A percentile compares a stretch with the other conserved stretches of the same genome.
Conservation (phyloP, 805 yeast genomes). For the Torulaspora maleeae region DNA sequence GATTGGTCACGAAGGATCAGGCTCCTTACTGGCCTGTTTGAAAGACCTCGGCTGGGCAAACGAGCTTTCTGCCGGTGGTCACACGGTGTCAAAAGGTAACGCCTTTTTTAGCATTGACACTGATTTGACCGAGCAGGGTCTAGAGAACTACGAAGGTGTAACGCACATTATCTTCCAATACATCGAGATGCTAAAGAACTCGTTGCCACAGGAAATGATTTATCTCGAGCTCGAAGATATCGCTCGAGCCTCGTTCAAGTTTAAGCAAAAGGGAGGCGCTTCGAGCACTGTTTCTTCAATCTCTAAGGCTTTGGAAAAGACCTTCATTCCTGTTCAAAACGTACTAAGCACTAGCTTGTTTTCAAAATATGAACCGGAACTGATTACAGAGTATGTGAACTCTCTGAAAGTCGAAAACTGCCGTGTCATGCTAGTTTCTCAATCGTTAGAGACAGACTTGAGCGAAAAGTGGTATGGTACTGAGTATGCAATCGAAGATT, state of each 20-base stretch:
- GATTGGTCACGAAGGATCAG: conserved; percentile 89
- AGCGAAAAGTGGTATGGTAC: conserved; percentile 91
- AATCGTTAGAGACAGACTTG: conserved; percentile 45
- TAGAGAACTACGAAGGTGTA: conserved; percentile 57
- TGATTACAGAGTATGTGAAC: conserved; percentile 46
- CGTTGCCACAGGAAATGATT: conserved; percentile 72
- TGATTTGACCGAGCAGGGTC: conserved; percentile 73
- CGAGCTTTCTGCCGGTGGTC: conserved; percentile 68
- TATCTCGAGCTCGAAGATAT: conserved; percentile 71
- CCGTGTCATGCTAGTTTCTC: conserved; percentile 52
- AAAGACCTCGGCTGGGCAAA: conserved; percentile 77
- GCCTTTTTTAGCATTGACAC: conserved; percentile 65
- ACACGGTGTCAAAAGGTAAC: conserved; percentile 60
- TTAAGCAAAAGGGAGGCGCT: conserved; percentile 71
- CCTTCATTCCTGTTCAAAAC: conserved; percentile 56
- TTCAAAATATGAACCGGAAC: conserved; percentile 53
- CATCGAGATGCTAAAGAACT: conserved; percentile 51
- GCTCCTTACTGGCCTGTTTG: conserved; percentile 68
- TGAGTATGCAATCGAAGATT: conserved; percentile 50
- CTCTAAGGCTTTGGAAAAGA: conserved; percentile 57
- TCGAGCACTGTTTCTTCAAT: conserved; percentile 66
- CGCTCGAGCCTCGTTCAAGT: conserved; percentile 66
- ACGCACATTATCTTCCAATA: conserved; percentile 64
- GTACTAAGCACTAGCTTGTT: conserved; percentile 55
- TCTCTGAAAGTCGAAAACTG: conserved; percentile 56